phyloP scores from a whole-genome alignment of 106 monocot species.

The Xerophyta viscosa region DNA sequence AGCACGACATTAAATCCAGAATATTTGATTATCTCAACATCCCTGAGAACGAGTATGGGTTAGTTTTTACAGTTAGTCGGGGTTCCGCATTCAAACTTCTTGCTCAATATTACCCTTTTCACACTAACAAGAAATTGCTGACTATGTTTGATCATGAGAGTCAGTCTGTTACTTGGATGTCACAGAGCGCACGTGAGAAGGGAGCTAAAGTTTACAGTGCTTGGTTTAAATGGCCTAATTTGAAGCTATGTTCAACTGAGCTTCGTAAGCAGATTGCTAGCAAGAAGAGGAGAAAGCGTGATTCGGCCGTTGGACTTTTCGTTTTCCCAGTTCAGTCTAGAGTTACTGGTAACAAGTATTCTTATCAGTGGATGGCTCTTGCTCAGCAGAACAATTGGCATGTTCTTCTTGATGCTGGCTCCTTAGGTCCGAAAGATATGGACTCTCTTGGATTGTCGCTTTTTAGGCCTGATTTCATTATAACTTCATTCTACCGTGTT shows the following conservation, averaged over 20 bases:
- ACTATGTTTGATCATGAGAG: conserved; percentile 99
- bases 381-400: conserved; percentile 99
- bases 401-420: conserved; percentile 93
- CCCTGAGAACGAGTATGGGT: conserved; percentile 85
- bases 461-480: conserved; percentile 94
- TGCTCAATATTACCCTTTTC: conserved; percentile 88
- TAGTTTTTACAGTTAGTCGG: conserved; percentile 87
- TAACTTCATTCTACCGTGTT: conserved; percentile 89
- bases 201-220: conserved; percentile 79
- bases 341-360: conserved; percentile 85
- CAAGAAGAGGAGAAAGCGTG: conserved; percentile 74
- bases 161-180: conserved; percentile 90
- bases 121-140: conserved; percentile 85
- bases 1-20: conserved; percentile 67
- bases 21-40: conserved; percentile 95
- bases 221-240: conserved; percentile 78
- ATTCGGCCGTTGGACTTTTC: conserved; percentile 73
- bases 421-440: conserved; percentile 97
- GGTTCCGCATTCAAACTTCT: conserved; percentile 89
- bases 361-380: conserved; percentile 99
- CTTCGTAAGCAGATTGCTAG: conserved; percentile 67
- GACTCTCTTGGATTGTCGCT: conserved; percentile 89
- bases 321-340: conserved; percentile 95
- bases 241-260: conserved; percentile 75
- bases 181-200: conserved; percentile 77